Conservation (phyloP, 345 rosid genomes). For the Anacardium occidentale region DNA sequence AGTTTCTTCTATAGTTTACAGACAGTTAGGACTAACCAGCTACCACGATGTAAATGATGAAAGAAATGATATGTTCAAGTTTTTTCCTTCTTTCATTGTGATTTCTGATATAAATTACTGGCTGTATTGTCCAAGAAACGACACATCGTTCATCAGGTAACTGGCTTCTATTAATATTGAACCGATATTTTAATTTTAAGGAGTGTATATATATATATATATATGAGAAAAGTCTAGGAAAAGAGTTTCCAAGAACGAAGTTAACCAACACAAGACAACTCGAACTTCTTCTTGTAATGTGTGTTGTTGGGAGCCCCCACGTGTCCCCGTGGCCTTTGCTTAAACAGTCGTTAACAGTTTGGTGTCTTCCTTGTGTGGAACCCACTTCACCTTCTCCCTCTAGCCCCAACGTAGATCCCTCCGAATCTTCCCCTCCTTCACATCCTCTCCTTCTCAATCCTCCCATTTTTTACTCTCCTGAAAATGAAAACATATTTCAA, state of each 20-base stretch:
- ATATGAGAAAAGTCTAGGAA: background rate
- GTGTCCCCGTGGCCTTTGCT: conserved; percentile 14
- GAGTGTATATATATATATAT: too few relatives aligned
- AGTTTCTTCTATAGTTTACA: background rate
- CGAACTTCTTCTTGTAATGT: background rate
- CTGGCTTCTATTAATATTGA: too few relatives aligned
- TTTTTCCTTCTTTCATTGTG: background rate
- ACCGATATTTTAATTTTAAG: too few relatives aligned
- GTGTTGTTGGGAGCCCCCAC: conserved; percentile 32
- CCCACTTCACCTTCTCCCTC: conserved; percentile 45
- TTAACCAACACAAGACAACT: background rate
- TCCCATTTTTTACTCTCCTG: background rate
- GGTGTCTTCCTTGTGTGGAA: conserved; percentile 19
- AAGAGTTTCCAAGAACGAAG: conserved; percentile 14
- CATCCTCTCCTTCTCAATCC: conserved; percentile 21
- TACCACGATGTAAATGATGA: conserved; percentile 15
- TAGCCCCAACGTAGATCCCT: conserved; percentile 54
- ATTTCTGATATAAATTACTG: too few relatives aligned
- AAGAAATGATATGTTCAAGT: background rate
- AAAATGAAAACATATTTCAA: background rate
- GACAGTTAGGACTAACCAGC: conserved; percentile 8
- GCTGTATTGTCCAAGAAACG: too few relatives aligned
- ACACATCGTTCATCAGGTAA: too few relatives aligned
- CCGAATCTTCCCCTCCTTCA: conserved; percentile 61
- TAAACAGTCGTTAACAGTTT: conserved; percentile 32